Evolutionary conservation across 805 yeast species (phyloP).

Genomic region (Wickerhamiella australiensis): DNA sequence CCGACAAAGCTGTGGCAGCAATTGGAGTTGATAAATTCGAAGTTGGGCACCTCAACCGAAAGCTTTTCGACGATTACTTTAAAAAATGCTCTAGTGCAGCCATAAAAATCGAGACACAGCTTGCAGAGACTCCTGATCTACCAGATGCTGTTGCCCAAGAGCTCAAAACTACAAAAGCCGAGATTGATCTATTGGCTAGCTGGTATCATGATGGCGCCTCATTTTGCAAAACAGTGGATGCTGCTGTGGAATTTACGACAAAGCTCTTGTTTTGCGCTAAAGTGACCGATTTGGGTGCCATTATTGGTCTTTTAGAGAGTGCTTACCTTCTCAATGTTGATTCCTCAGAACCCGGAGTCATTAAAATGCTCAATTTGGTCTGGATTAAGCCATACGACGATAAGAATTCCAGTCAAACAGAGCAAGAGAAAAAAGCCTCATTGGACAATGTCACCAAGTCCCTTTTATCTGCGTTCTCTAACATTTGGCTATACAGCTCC

Average conservation of each 20-base stretch:
- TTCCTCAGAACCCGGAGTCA: neutral
- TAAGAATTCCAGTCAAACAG: neutral
- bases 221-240: neutral
- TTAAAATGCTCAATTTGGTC: constrained; percentile 1
- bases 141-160: neutral
- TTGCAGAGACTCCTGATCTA: neutral
- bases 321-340: neutral
- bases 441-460: neutral
- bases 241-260: neutral
- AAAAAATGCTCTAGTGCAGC: neutral
- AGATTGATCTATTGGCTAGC: neutral
- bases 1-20: neutral
- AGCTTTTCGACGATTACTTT: neutral
- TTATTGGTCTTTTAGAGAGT: neutral
- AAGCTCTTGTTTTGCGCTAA: neutral
- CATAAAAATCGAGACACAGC: neutral
- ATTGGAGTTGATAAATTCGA: neutral
- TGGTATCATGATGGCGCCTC: constrained; percentile 1
- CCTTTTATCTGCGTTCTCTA: neutral
- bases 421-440: neutral
- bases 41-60: neutral
- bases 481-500: constrained; percentile 1
- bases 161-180: neutral
- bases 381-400: constrained; percentile 2
- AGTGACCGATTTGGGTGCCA: neutral